Evolutionary conservation across 306 rosid species (phyloP).

Genomic region (Cotoneaster glaucophyllus): DNA sequence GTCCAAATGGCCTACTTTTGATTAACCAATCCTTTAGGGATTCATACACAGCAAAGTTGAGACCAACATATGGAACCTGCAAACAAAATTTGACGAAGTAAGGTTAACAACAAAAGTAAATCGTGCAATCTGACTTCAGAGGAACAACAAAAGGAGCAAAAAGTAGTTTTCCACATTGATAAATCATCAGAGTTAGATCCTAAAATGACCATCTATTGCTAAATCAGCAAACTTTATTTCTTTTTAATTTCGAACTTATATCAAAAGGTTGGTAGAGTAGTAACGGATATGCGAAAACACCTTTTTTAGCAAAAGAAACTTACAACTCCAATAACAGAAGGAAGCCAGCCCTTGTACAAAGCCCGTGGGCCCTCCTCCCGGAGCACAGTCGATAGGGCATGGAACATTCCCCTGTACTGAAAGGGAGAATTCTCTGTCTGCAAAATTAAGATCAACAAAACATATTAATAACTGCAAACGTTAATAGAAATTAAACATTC

Average conservation of each 20-base stretch:
- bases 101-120: neutral
- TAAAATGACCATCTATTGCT: neutral
- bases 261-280: neutral
- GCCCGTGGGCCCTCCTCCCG: conserved; percentile 97
- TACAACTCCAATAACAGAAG: conserved; percentile 98
- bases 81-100: conserved; percentile 8
- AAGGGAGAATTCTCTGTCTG: conserved; percentile 93
- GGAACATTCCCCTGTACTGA: conserved; percentile 96
- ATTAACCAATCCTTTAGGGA: conserved; percentile 87
- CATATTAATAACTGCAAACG: neutral
- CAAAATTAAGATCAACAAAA: conserved; percentile 14
- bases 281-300: neutral
- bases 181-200: neutral
- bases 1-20: conserved; percentile 64
- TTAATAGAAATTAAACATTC: neutral
- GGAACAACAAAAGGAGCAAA: neutral
- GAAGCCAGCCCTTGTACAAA: conserved; percentile 97
- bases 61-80: conserved; percentile 96
- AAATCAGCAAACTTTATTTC: neutral
- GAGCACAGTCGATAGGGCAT: conserved; percentile 85
- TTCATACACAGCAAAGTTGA: conserved; percentile 95
- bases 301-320: conserved; percentile 28
- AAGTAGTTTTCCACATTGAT: neutral
- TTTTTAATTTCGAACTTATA: neutral
- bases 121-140: neutral